phyloP scores from a whole-genome alignment of 768 basidiomycete genomes.

The Gautieria morchelliformis region DNA sequence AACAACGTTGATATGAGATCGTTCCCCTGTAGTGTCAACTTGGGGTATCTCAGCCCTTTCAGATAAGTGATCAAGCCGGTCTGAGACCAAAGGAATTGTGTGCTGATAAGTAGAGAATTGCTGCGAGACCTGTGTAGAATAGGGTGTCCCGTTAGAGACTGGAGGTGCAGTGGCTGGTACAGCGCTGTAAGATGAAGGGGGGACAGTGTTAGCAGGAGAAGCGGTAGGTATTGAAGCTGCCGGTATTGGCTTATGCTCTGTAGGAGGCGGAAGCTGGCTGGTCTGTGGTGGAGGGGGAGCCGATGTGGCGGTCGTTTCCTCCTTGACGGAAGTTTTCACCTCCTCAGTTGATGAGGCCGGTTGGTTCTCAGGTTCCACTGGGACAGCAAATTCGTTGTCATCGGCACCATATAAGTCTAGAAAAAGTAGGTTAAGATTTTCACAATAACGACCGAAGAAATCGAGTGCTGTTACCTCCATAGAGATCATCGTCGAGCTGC shows the following conservation, averaged over 20 bases:
- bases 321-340: constrained; percentile 15
- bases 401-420: constrained; percentile 61
- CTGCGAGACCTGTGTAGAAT: constrained; percentile 43
- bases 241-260: constrained; percentile 1
- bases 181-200: background rate
- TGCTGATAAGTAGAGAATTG: constrained; percentile 77
- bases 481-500: constrained; percentile 83
- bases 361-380: constrained; percentile 23
- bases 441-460: background rate
- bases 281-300: constrained; percentile 1
- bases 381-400: constrained; percentile 50
- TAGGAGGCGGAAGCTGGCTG: background rate
- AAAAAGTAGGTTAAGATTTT: background rate
- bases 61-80: constrained; percentile 18
- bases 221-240: background rate
- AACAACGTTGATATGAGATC: constrained; percentile 23
- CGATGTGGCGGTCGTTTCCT: constrained; percentile 14
- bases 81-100: constrained; percentile 38
- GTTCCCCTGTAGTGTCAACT: constrained; percentile 7
- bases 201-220: background rate
- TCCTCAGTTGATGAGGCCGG: constrained; percentile 13
- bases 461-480: constrained; percentile 49
- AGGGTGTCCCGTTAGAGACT: constrained; percentile 23
- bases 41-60: constrained; percentile 6
- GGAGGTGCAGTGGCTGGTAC: constrained; percentile 15